These are phyloP conservation scores for Krasilnikovozyma curviuscula DNA, from an alignment of 768 basidiomycete species.

Conservation along the genomic window DNA sequence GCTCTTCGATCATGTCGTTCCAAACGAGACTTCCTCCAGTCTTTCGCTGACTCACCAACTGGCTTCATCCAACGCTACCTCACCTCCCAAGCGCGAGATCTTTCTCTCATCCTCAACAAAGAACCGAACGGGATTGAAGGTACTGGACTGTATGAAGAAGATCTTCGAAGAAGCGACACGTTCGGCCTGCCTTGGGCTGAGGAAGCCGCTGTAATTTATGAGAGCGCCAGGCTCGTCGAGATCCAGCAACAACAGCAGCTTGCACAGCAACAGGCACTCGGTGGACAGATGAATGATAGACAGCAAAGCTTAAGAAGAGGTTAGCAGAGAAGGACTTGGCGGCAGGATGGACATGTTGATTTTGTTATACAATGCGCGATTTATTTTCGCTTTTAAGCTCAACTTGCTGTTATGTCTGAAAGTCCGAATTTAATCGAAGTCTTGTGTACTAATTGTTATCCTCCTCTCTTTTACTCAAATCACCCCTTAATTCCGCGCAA, in stretches of 20 bases:
- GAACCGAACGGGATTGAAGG: constrained; percentile 35
- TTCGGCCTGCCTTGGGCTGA: constrained; percentile 66
- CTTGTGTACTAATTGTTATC: too few species aligned
- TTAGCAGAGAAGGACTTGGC: too few species aligned
- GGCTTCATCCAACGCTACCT: constrained; percentile 73
- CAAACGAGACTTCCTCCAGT: constrained; percentile 66
- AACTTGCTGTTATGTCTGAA: too few species aligned
- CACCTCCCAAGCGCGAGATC: constrained; percentile 73
- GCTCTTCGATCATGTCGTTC: constrained; percentile 69
- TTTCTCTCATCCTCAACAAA: constrained; percentile 74
- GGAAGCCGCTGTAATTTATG: constrained; percentile 66
- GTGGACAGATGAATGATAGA: too few species aligned
- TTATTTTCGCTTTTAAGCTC: too few species aligned
- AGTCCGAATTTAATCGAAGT: too few species aligned
- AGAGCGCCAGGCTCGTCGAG: constrained; percentile 31
- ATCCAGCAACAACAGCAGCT: not conserved
- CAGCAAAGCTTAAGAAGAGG: too few species aligned
- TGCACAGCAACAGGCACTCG: too few species aligned
- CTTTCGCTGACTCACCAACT: constrained; percentile 59
- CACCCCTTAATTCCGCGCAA: too few species aligned
- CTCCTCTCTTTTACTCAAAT: too few species aligned
- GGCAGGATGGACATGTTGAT: too few species aligned
- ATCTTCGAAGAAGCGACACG: constrained; percentile 70
- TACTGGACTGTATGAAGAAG: constrained; percentile 52
- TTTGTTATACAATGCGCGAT: too few species aligned